Conservation (phyloP, 1,284 basidiomycete genomes). For the Violaceomyces palustris region DNA sequence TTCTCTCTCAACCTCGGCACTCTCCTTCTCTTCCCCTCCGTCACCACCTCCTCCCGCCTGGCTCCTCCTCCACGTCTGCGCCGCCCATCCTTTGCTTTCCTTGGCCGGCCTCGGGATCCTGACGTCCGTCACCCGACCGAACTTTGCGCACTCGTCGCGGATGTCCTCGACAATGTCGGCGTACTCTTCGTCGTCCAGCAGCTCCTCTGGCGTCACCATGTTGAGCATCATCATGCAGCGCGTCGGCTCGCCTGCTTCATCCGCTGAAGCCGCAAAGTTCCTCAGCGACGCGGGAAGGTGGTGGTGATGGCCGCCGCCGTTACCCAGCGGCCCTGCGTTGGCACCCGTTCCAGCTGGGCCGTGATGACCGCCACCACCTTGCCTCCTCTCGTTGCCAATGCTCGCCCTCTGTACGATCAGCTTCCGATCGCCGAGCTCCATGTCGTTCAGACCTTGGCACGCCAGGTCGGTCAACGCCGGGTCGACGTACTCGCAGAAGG, state of each 20-base stretch:
- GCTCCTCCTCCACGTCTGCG: constrained; percentile 35
- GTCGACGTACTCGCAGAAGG: constrained; percentile 97
- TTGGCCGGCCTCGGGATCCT: constrained; percentile 44
- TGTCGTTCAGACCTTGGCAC: constrained; percentile 90
- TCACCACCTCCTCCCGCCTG: too few species aligned
- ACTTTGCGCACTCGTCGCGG: constrained; percentile 66
- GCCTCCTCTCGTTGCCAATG: constrained; percentile 60
- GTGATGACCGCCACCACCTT: constrained; percentile 8
- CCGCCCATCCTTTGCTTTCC: constrained; percentile 40
- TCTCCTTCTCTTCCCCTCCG: constrained; percentile 60
- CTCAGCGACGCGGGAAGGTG: constrained; percentile 35
- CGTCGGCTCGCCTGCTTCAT: constrained; percentile 52
- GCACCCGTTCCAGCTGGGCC: constrained; percentile 46
- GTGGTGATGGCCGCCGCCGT: constrained; percentile 1
- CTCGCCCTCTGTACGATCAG: constrained; percentile 94
- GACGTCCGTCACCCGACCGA: constrained; percentile 43
- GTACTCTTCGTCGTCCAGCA: constrained; percentile 86
- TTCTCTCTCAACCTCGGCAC: constrained; percentile 66
- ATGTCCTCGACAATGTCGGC: constrained; percentile 90
- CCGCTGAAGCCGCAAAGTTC: constrained; percentile 48
- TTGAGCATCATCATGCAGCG: constrained; percentile 94
- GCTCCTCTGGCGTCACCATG: constrained; percentile 94
- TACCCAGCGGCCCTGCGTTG: constrained; percentile 51
- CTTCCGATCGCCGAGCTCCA: constrained; percentile 94
- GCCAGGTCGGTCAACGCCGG: constrained; percentile 83